These are phyloP conservation scores for Podospora didyma DNA, from an alignment of 495 filamentous ascomycete genomes.

Conservation along the genomic window DNA sequence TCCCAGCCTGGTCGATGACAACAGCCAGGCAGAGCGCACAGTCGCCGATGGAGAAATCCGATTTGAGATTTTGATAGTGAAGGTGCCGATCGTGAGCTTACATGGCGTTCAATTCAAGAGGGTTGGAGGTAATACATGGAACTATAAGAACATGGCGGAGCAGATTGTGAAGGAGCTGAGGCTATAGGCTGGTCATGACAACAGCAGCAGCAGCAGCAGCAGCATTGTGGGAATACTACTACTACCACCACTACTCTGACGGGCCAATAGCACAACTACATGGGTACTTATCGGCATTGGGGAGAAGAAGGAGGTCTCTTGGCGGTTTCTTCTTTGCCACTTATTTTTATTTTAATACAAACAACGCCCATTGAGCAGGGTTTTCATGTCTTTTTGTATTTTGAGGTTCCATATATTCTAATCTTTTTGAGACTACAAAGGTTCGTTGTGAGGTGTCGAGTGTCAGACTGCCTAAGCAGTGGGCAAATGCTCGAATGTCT, in stretches of 20 bases:
- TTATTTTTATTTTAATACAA: not conserved
- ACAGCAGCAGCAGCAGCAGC: too few species aligned
- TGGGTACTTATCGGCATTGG: too few species aligned
- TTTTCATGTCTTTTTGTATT: not conserved
- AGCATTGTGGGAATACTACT: too few species aligned
- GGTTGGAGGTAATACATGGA: conserved; percentile 91
- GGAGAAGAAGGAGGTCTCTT: too few species aligned
- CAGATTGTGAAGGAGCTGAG: conserved; percentile 86
- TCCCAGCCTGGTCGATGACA: conserved; percentile 69
- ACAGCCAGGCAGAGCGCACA: conserved; percentile 37
- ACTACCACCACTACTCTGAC: too few species aligned
- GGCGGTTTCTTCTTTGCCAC: not conserved
- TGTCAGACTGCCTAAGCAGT: too few species aligned
- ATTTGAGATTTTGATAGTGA: conserved; percentile 97
- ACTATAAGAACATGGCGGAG: conserved; percentile 97
- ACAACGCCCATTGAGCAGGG: not conserved
- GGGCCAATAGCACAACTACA: not conserved
- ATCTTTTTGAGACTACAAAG: too few species aligned
- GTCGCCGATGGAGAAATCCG: conserved; percentile 62
- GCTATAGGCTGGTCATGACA: conserved; percentile 45
- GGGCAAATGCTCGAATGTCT: too few species aligned
- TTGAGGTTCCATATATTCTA: too few species aligned
- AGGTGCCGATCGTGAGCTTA: conserved; percentile 87
- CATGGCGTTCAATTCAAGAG: conserved; percentile 99
- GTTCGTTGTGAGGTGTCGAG: too few species aligned